A percentile compares a stretch with the other conserved stretches of the same genome.
phyloP scores from a whole-genome alignment of 148 eudicot genomes.

The Silene uniflora region DNA sequence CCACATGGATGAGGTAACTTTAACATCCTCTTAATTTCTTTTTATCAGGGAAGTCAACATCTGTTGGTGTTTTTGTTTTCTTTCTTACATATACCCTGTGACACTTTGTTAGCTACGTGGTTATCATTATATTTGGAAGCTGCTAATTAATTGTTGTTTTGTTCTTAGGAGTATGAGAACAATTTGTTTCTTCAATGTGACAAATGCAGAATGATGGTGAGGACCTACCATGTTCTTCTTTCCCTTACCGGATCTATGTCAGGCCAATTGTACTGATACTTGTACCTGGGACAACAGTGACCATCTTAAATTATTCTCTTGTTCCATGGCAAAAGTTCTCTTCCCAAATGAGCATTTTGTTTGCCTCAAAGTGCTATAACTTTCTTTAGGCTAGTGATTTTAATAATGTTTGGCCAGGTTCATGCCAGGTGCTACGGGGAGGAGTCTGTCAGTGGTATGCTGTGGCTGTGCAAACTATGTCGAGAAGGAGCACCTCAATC shows the following conservation, averaged over 20 bases:
- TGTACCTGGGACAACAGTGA: constrained; percentile 6
- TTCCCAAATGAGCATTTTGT: not conserved
- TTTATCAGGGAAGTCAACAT: too few relatives aligned
- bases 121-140: too few relatives aligned
- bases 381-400: not conserved
- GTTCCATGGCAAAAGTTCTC: not conserved
- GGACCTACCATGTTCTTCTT: constrained; percentile 14
- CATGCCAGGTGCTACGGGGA: constrained; percentile 99
- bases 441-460: constrained; percentile 70
- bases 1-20: too few relatives aligned
- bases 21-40: too few relatives aligned
- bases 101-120: not conserved
- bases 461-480: constrained; percentile 94
- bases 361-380: not conserved
- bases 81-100: not conserved
- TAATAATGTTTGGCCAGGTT: constrained; percentile 48
- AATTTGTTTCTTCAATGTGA: constrained; percentile 96
- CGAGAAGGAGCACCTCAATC: constrained; percentile 78
- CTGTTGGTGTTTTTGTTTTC: constrained; percentile 8
- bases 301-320: not conserved
- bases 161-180: constrained; percentile 78
- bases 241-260: not conserved
- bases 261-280: not conserved
- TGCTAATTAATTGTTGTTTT: constrained; percentile 19
- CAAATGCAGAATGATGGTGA: constrained; percentile 98